These are phyloP conservation scores for Tylopilus felleus DNA, from an alignment of 768 basidiomycete species.

Conservation along the genomic window DNA sequence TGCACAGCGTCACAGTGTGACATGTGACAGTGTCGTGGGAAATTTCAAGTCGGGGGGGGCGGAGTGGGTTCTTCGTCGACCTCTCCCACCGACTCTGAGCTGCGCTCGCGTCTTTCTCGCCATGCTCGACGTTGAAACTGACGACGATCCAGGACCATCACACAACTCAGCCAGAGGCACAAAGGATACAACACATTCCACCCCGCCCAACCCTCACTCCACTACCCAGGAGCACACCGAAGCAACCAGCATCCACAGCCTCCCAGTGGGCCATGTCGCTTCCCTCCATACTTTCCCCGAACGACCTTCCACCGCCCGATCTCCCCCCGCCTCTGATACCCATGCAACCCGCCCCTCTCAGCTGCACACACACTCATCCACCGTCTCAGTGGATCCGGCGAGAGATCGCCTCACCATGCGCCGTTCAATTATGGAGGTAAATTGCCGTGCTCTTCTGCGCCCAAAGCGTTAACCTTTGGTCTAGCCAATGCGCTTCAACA, in stretches of 20 bases:
- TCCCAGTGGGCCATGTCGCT: constrained; percentile 53
- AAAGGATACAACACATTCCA: background rate
- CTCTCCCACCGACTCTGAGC: constrained; percentile 3
- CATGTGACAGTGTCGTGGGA: constrained; percentile 4
- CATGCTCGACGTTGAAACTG: background rate
- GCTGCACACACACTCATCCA: constrained; percentile 11
- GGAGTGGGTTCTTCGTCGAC: background rate
- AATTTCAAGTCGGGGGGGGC: background rate
- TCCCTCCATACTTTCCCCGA: constrained; percentile 34
- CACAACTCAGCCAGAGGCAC: background rate
- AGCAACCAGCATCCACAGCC: constrained; percentile 54
- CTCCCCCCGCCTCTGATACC: constrained; percentile 11
- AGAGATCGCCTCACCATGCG: constrained; percentile 43
- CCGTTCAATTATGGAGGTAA: constrained; percentile 60
- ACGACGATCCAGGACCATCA: constrained; percentile 2
- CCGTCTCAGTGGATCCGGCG: constrained; percentile 18
- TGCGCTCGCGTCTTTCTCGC: background rate
- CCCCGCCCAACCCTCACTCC: constrained; percentile 36
- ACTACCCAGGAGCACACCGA: constrained; percentile 41
- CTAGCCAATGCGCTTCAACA: constrained; percentile 56
- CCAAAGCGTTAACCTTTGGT: constrained; percentile 7
- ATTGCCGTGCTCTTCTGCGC: constrained; percentile 3
- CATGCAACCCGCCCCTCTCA: background rate
- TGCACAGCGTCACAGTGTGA: background rate
- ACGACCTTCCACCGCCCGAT: constrained; percentile 35